Evolutionary conservation across 176 grass and related monocot genomes (phyloP).

Genomic region (Alloteropsis semialata): DNA sequence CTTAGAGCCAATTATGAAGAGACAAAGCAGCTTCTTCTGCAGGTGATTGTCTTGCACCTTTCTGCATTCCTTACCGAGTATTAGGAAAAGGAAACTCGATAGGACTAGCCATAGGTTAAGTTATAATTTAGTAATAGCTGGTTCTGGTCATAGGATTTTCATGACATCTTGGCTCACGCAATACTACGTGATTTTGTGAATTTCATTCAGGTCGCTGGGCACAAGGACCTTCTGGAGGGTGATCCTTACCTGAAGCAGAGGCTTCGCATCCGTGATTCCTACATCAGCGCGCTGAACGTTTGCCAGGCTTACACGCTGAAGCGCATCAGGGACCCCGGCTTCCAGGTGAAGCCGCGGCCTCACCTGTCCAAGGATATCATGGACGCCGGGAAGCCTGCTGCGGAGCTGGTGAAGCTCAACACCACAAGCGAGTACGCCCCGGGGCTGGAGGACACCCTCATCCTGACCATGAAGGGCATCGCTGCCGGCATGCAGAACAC

Average conservation of each 20-base stretch:
- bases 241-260: conserved; percentile 91
- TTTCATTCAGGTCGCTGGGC: conserved; percentile 74
- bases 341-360: conserved; percentile 53
- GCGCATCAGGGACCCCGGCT: conserved; percentile 75
- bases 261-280: conserved; percentile 69
- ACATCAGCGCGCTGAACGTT: conserved; percentile 86
- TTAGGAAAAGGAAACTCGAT: no score
- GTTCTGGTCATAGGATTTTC: background rate
- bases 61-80: background rate
- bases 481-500: conserved; percentile 97
- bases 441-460: conserved; percentile 91
- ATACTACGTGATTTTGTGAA: background rate
- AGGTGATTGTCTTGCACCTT: conserved; percentile 40
- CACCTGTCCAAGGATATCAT: conserved; percentile 74
- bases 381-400: conserved; percentile 51
- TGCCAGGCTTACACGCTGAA: conserved; percentile 87
- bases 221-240: conserved; percentile 90
- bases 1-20: conserved; percentile 77
- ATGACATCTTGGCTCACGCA: background rate
- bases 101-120: no score
- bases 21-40: conserved; percentile 85
- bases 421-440: conserved; percentile 83
- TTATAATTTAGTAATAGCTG: background rate
- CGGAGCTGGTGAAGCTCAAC: conserved; percentile 81
- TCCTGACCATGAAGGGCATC: conserved; percentile 99